Evolutionary conservation across 148 eudicot genomes (phyloP), one percentile per base, ranked within the genome.

Genomic region (Chenopodium berlandieri): DNA sequence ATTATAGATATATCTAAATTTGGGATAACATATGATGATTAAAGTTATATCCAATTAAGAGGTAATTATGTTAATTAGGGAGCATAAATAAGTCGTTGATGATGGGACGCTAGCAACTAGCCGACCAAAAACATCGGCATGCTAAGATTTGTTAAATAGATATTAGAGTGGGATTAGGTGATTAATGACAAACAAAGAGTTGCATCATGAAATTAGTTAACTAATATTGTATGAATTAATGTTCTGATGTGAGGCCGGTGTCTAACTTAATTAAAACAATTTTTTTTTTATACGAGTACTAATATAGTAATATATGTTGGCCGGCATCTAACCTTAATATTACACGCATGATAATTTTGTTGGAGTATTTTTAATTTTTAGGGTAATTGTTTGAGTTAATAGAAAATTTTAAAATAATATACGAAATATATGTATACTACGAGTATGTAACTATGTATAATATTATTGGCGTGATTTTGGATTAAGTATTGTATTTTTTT

Each of bases 191-290:
- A 82, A 75, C 69, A 76, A 74, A 81, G 54, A 79, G 52, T 65
- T 67, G 56, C 76, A 85, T 78, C 54, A 34, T 64, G 9, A 44
- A 66, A 63, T 70, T 3, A 74, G 54, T 74, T 50, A 50, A 50
- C 3, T 48, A 48, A 9, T 50, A 30, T 13, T 68, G 14, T 48
- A 83, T 67, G 37, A 40, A 40, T 40, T 27, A 74, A 44, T 11
- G 23, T 23, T 27, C 60, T 85, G 81, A 88, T 88, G 87, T 84
- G 82, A 58, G 89, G 90, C 63, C 90, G 90, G 90, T 78, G 80
- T 88, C 89, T 82, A 84, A 75, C 83, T 73, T 80, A 84, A 84
- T 75, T 71, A 74, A 83, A 71, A 71, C 66, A 77, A 27, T 27
- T 27, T 27, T 27, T 27, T 27, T 27, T 27, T 27, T 27, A 27